These are phyloP conservation scores for Didymella exigua DNA, from an alignment of 2,329 filamentous ascomycete genomes.

Conservation along the genomic window DNA sequence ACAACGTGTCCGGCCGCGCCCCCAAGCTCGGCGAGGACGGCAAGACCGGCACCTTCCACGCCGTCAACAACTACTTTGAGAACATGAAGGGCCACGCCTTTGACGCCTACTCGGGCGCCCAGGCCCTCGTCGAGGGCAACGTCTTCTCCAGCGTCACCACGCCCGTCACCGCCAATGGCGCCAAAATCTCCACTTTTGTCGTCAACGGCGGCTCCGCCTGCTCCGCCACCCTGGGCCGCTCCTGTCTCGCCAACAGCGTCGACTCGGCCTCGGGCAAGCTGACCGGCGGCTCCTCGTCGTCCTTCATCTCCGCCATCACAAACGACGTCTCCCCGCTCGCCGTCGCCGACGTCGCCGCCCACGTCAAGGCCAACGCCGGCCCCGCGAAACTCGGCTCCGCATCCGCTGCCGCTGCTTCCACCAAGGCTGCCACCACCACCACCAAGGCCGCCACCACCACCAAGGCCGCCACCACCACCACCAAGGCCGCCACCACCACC, in stretches of 20 bases:
- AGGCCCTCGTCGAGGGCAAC: conserved; percentile 52
- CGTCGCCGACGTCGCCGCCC: conserved; percentile 24
- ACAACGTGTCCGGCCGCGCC: conserved; percentile 53
- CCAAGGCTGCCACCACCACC: neutral
- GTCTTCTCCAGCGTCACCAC: conserved; percentile 52
- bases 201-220: conserved; percentile 36
- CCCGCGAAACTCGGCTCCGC: conserved; percentile 25
- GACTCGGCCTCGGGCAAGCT: conserved; percentile 29
- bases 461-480: neutral
- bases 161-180: conserved; percentile 43
- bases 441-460: neutral
- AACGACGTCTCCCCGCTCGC: conserved; percentile 22
- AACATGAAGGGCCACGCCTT: conserved; percentile 52
- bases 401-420: neutral
- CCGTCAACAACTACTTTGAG: conserved; percentile 45
- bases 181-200: conserved; percentile 33
- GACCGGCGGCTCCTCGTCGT: conserved; percentile 5
- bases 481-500: neutral
- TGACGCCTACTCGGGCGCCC: conserved; percentile 41
- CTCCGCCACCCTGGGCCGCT: conserved; percentile 24
- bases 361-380: conserved; percentile 24
- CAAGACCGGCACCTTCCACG: conserved; percentile 27
- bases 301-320: conserved; percentile 23
- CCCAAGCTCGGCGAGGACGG: conserved; percentile 51
- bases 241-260: conserved; percentile 27